A percentile compares a stretch with the other conserved stretches of the same genome.
Evolutionary conservation across 1,284 basidiomycete genomes (phyloP).

Genomic region (Ganoderma sinense): DNA sequence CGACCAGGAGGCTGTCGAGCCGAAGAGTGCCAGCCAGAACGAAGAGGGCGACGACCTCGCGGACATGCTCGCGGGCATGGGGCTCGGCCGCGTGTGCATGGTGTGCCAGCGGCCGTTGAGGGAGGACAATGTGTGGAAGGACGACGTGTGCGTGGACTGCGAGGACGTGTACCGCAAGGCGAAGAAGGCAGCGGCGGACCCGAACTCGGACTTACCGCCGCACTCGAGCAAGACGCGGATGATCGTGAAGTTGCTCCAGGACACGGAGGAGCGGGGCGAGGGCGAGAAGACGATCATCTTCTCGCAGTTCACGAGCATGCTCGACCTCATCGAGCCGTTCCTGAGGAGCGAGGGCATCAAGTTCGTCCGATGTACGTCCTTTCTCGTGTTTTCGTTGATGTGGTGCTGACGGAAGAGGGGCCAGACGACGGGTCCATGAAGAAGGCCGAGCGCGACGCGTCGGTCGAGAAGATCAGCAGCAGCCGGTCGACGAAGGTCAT

Average conservation of each 20-base stretch:
- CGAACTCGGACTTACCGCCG: slow-evolving; percentile 54
- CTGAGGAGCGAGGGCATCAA: slow-evolving; percentile 68
- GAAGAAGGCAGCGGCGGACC: slow-evolving; percentile 37
- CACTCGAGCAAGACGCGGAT: slow-evolving; percentile 90
- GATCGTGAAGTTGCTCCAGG: slow-evolving; percentile 76
- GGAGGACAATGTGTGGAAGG: slow-evolving; percentile 44
- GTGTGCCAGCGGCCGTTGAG: slow-evolving; percentile 70
- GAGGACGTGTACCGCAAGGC: slow-evolving; percentile 55
- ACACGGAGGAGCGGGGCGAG: slow-evolving; percentile 69
- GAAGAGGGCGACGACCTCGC: slow-evolving; percentile 79
- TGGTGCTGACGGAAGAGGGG: background rate
- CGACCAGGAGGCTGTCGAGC: slow-evolving; percentile 79
- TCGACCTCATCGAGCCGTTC: slow-evolving; percentile 89
- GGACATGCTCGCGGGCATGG: slow-evolving; percentile 76
- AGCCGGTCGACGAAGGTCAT: slow-evolving; percentile 74
- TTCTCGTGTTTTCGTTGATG: background rate
- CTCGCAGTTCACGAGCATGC: slow-evolving; percentile 91
- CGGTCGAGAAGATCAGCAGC: slow-evolving; percentile 77
- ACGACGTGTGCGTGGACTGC: slow-evolving; percentile 67
- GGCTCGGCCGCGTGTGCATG: slow-evolving; percentile 74
- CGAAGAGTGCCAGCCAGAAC: slow-evolving; percentile 59
- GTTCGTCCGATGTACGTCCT: slow-evolving; percentile 85
- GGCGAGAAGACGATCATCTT: slow-evolving; percentile 93
- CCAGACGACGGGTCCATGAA: slow-evolving; percentile 90
- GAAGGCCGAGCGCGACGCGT: slow-evolving; percentile 77